Evolutionary conservation across 768 basidiomycete species (phyloP).

Genomic region (Mycena pura): DNA sequence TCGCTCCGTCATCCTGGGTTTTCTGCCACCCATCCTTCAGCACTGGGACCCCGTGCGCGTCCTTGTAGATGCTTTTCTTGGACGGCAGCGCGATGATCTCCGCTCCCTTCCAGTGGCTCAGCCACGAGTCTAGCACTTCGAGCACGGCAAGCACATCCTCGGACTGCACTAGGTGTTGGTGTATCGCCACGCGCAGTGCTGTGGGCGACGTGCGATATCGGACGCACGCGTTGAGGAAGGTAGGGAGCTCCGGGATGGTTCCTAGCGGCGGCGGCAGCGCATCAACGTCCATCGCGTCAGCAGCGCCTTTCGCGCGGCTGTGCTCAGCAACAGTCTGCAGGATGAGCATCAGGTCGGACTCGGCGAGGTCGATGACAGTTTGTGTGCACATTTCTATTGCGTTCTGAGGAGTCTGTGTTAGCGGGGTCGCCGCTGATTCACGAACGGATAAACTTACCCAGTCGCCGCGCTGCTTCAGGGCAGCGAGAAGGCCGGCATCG

Average conservation of each 20-base stretch:
- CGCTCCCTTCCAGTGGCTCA: conserved; percentile 43
- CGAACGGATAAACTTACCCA: conserved; percentile 57
- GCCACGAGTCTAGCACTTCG: conserved; percentile 56
- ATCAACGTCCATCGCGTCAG: conserved; percentile 50
- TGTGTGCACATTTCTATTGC: conserved; percentile 59
- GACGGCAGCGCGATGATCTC: conserved; percentile 47
- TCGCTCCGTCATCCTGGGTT: conserved; percentile 30
- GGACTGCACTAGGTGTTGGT: conserved; percentile 54
- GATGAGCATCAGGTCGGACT: conserved; percentile 64
- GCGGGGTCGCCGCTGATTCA: no score
- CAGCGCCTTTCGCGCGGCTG: conserved; percentile 43
- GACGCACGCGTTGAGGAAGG: conserved; percentile 45
- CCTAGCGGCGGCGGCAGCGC: conserved; percentile 22
- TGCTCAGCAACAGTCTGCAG: conserved; percentile 52
- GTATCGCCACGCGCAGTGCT: conserved; percentile 56
- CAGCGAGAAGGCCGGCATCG: conserved; percentile 60
- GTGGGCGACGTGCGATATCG: conserved; percentile 46
- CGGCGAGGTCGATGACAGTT: conserved; percentile 67
- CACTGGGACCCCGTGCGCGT: conserved; percentile 47
- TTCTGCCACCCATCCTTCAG: conserved; percentile 33
- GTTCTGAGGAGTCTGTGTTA: conserved; percentile 43
- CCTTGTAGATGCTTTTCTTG: conserved; percentile 47
- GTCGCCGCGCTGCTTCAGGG: conserved; percentile 61
- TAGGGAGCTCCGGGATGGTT: conserved; percentile 37
- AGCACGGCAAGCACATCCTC: conserved; percentile 56